These are phyloP conservation scores for Salix udensis DNA, from an alignment of 345 rosid genomes.

Conservation along the genomic window DNA sequence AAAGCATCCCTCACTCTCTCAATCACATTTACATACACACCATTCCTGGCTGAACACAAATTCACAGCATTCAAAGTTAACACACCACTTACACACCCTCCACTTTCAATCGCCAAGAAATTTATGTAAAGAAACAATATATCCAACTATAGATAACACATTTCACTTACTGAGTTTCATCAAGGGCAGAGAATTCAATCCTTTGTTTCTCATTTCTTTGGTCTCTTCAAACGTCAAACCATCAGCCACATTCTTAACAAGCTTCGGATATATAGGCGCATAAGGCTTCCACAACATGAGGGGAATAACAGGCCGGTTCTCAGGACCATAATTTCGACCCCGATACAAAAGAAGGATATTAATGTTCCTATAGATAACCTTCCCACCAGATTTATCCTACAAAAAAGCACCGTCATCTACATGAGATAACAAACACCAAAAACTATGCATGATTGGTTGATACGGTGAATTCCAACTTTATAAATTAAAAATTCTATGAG, in stretches of 20 bases:
- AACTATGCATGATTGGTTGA: background rate
- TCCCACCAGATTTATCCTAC: slow-evolving; percentile 84
- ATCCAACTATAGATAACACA: background rate
- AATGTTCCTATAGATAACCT: slow-evolving; percentile 54
- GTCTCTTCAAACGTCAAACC: slow-evolving; percentile 85
- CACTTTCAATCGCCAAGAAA: background rate
- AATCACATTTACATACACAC: slow-evolving; percentile 79
- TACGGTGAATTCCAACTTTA: background rate
- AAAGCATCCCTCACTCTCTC: slow-evolving; percentile 68
- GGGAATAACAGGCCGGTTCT: slow-evolving; percentile 62
- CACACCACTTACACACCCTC: background rate
- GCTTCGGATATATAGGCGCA: slow-evolving; percentile 76
- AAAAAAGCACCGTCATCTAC: slow-evolving; percentile 21
- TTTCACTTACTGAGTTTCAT: slow-evolving; percentile 68
- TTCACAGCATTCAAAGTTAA: background rate
- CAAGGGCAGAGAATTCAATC: slow-evolving; percentile 51
- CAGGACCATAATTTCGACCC: slow-evolving; percentile 71
- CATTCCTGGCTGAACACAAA: slow-evolving; percentile 68
- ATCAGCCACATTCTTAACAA: slow-evolving; percentile 65
- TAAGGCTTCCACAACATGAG: slow-evolving; percentile 93
- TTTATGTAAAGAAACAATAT: background rate
- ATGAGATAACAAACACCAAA: slow-evolving; percentile 25
- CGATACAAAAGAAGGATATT: slow-evolving; percentile 69
- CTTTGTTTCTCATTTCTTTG: slow-evolving; percentile 71
- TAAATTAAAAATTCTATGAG: too few species aligned